Base-by-base conservation (phyloP, 2,329 filamentous ascomycete species). In the Dendrostoma leiphaemia region DNA sequence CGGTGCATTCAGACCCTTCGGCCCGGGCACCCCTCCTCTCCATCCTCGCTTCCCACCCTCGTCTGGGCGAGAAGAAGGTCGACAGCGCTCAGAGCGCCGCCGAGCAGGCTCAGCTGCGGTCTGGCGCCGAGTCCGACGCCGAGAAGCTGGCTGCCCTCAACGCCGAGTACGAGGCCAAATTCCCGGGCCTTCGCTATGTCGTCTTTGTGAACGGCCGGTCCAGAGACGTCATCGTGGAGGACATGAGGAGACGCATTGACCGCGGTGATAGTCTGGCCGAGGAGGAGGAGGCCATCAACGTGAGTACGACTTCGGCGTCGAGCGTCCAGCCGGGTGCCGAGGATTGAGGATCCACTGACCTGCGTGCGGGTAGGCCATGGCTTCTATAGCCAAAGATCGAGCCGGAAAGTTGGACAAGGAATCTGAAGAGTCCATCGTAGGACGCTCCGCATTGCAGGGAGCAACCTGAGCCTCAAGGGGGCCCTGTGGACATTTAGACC, bases 161-260 rank as follows among this genome's bases (percentile, higher is more conserved):
- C 66, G 71, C 70, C 10, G 83, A 89, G 69, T 97, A 96, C 67
- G 92, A 96, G 69, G 74, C 74, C n/a, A 78, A 64, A 53, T 96
- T 93, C 69, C 90, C 91, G 0, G 90, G 92, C 0, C 69, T 97
- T 66, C 80, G 88, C 71, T 97, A 95, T 75, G 90, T 96, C 65
- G 89, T 93, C 17, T 97, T 96, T 68, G 93, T 97, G 53, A 92
- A 96, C 67, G 91, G 90, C 1, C 81, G 92, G 44, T 79, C 82
- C 37, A 78, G 91, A 53, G 78, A 81, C 2, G 81, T 83, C 58
- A 87, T 97, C 52, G 90, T 96, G 86, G 77, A 83, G 59, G 86
- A 96, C 64, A 96, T 96, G 89, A 80, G 80, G 59, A 68, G 72
- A 49, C 79, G 92, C 49, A 96, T 96, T 64, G 81, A 78, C 15